A percentile compares a stretch with the other conserved stretches of the same genome.
Evolutionary conservation across 108 stramenopile genomes (phyloP).

Genomic region (Skeletonema costatum): DNA sequence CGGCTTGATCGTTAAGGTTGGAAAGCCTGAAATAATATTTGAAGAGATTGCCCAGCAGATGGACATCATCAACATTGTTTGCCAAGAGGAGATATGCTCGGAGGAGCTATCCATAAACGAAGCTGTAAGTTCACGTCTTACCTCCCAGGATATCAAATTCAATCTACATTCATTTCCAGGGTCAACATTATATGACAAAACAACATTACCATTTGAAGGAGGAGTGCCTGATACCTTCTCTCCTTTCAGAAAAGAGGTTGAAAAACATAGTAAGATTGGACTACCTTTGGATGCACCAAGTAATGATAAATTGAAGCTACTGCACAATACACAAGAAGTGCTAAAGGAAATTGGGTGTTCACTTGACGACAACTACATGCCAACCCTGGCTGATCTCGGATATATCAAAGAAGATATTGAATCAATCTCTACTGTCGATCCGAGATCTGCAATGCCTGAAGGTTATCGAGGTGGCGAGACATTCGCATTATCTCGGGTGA

Average conservation of each 20-base stretch:
- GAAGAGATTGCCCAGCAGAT: neutral
- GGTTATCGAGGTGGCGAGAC: constrained; percentile 86
- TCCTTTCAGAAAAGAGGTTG: constrained; percentile 85
- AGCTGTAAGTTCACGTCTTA: constrained; percentile 21
- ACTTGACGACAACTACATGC: constrained; percentile 32
- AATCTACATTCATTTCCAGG: constrained; percentile 68
- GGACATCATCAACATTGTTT: constrained; percentile 18
- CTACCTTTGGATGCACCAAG: neutral
- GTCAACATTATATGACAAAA: constrained; percentile 72
- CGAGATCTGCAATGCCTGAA: constrained; percentile 55
- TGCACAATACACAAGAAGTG: neutral
- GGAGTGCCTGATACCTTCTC: constrained; percentile 75
- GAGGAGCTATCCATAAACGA: constrained; percentile 57
- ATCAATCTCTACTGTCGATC: constrained; percentile 42
- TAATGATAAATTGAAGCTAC: neutral
- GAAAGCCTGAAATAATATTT: constrained; percentile 55
- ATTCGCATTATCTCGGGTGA: constrained; percentile 73
- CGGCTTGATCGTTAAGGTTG: constrained; percentile 51
- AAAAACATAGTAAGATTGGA: constrained; percentile 51
- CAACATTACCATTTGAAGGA: constrained; percentile 72
- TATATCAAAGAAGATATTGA: constrained; percentile 53
- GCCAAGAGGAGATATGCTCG: constrained; percentile 58
- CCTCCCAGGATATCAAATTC: neutral
- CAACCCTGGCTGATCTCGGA: constrained; percentile 62
- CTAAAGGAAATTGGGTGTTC: neutral